phyloP scores from a whole-genome alignment of 1,139 yeast genomes.

The Oligophagozyma castellii region DNA sequence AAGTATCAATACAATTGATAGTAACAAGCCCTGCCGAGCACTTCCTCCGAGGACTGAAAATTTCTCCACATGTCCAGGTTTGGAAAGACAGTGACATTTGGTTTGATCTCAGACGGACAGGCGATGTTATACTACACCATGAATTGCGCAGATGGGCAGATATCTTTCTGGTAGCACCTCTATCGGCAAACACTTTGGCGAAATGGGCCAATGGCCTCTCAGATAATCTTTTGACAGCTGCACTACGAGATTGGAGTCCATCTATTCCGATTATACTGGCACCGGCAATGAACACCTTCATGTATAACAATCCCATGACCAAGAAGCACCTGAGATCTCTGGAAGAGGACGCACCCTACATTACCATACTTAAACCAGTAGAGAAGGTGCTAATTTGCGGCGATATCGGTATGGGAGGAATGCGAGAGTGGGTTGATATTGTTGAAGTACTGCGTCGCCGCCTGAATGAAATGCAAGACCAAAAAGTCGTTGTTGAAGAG shows the following conservation, averaged over 20 bases:
- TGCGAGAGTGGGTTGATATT: conserved; percentile 91
- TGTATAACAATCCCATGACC: conserved; percentile 79
- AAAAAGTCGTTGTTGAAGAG: conserved; percentile 16
- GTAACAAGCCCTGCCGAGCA: conserved; percentile 76
- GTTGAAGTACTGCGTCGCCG: conserved; percentile 62
- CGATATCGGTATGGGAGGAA: conserved; percentile 90
- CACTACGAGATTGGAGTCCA: conserved; percentile 85
- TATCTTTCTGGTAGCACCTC: conserved; percentile 71
- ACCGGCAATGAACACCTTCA: conserved; percentile 88
- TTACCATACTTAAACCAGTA: conserved; percentile 76
- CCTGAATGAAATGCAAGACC: conserved; percentile 21
- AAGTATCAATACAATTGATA: conserved; percentile 71
- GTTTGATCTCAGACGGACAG: conserved; percentile 41
- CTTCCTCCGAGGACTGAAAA: conserved; percentile 63
- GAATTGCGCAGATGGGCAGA: conserved; percentile 95
- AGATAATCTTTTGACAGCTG: conserved; percentile 77
- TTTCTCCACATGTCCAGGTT: conserved; percentile 70
- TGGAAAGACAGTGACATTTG: conserved; percentile 96
- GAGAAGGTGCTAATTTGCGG: conserved; percentile 76
- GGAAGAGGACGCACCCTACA: conserved; percentile 83
- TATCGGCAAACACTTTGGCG: conserved; percentile 84
- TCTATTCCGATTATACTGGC: conserved; percentile 79
- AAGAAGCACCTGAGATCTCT: conserved; percentile 64
- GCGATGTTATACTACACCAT: conserved; percentile 66
- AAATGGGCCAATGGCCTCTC: conserved; percentile 82